phyloP scores from a whole-genome alignment of 345 rosid genomes.

The Citrus reticulata region DNA sequence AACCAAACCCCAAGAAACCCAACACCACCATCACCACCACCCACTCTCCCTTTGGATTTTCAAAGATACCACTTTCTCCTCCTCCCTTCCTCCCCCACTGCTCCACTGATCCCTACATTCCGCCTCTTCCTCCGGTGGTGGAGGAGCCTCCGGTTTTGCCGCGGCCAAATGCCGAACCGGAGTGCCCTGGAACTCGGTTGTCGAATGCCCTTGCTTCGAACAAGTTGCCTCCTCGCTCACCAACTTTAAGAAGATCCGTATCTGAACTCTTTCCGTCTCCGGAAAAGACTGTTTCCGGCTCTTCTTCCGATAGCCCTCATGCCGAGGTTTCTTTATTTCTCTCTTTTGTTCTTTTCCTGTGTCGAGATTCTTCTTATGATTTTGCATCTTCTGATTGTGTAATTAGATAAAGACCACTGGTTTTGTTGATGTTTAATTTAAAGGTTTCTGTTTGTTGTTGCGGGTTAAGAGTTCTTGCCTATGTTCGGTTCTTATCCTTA shows the following conservation, averaged over 20 bases:
- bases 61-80: constrained; percentile 30
- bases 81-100: background rate
- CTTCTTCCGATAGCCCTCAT: constrained; percentile 14
- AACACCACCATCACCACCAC: background rate
- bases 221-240: constrained; percentile 27
- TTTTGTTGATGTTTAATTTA: background rate
- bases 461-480: no score
- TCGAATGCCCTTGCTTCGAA: background rate
- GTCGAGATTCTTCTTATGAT: background rate
- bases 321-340: constrained; percentile 15
- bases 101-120: background rate
- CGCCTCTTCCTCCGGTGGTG: background rate
- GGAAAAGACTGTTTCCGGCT: constrained; percentile 13
- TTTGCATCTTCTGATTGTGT: background rate
- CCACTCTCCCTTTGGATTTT: constrained; percentile 20
- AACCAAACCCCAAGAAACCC: constrained; percentile 9
- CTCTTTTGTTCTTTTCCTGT: background rate
- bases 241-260: constrained; percentile 17
- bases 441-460: background rate
- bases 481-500: no score
- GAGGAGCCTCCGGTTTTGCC: constrained; percentile 11
- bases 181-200: background rate
- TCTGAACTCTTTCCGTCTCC: constrained; percentile 31
- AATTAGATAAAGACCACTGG: background rate
- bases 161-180: constrained; percentile 2